Evolutionary conservation across 495 filamentous ascomycete species (phyloP).

Genomic region (Neurospora tetraspora): DNA sequence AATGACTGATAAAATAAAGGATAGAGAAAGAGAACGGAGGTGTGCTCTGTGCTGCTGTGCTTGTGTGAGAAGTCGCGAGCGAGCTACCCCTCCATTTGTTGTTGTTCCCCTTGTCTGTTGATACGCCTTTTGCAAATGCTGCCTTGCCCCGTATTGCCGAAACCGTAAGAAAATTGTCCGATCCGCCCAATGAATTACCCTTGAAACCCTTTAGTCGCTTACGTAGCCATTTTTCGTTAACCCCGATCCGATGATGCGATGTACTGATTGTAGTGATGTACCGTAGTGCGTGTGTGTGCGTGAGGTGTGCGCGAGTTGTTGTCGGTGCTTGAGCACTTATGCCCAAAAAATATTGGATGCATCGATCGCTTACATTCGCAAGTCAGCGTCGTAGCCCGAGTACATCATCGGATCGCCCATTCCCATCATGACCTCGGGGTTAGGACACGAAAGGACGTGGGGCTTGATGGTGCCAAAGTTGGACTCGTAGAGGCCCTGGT

Average conservation of each 20-base stretch:
- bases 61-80: neutral
- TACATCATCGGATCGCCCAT: constrained; percentile 39
- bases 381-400: neutral
- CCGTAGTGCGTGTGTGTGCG: neutral
- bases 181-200: neutral
- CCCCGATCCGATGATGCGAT: neutral
- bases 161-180: neutral
- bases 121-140: neutral
- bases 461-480: constrained; percentile 39
- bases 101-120: neutral
- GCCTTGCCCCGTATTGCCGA: neutral
- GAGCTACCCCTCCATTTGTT: neutral
- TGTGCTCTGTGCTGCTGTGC: neutral
- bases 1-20: neutral
- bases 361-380: neutral
- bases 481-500: constrained; percentile 33
- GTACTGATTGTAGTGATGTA: neutral
- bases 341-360: neutral
- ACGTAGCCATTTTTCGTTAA: neutral
- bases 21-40: neutral
- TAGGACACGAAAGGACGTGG: constrained; percentile 32
- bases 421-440: constrained; percentile 40
- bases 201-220: neutral
- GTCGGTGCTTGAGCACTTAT: neutral
- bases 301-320: neutral